Conservation (phyloP, 441 rosid species). For the Omphalea diandra region DNA sequence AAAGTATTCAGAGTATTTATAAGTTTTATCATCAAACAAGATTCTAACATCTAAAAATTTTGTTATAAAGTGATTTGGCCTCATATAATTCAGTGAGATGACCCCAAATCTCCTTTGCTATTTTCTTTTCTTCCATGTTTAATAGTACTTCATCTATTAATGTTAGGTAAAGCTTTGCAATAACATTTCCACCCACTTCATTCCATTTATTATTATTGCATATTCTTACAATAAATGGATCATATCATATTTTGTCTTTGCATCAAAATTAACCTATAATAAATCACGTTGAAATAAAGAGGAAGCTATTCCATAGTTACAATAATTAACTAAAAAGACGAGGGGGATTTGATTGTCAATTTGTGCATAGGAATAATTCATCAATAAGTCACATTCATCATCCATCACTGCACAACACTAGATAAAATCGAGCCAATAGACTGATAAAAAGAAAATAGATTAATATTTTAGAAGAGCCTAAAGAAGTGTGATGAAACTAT, state of each 20-base stretch:
- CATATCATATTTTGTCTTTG: constrained; percentile 90
- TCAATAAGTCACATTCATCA: constrained; percentile 93
- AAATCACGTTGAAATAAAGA: constrained; percentile 17
- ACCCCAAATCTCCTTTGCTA: too few relatives aligned
- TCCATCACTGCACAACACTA: constrained; percentile 97
- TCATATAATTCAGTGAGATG: too few relatives aligned
- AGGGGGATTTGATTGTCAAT: constrained; percentile 38
- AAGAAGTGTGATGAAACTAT: not conserved
- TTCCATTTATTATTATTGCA: too few relatives aligned
- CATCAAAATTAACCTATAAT: constrained; percentile 85
- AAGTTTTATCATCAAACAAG: too few relatives aligned
- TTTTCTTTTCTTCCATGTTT: too few relatives aligned
- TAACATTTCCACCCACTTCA: too few relatives aligned
- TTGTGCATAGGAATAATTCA: constrained; percentile 98
- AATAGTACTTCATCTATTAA: too few relatives aligned
- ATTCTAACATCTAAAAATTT: too few relatives aligned
- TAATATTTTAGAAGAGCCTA: not conserved
- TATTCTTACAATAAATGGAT: too few relatives aligned
- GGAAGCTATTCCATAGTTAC: constrained; percentile 10
- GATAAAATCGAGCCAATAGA: constrained; percentile 73
- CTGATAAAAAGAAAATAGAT: constrained; percentile 6
- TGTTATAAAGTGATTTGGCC: too few relatives aligned
- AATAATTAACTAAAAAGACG: constrained; percentile 1
- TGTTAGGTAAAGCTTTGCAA: too few relatives aligned
- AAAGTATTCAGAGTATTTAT: too few relatives aligned